Base-by-base conservation (phyloP, 2,329 filamentous ascomycete species). In the Diaporthe caulivora region DNA sequence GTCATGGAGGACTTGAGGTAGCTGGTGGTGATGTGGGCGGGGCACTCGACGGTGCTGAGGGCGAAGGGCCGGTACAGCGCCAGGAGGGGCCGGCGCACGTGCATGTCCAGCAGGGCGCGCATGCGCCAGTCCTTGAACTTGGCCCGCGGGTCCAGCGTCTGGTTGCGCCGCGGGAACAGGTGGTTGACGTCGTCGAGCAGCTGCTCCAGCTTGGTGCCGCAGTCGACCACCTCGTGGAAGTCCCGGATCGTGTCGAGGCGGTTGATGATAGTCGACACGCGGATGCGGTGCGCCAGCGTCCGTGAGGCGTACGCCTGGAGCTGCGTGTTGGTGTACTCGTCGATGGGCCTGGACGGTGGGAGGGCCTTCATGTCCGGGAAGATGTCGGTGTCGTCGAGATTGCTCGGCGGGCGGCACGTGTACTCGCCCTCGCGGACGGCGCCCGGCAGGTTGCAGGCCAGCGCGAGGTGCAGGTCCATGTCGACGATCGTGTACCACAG, bases 401-500 rank as follows among this genome's bases (percentile, higher is more conserved):
- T 90, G 51, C 86, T 83, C 7, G 88, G 88, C 2, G 88, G 85
- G 13, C 80, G 81, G 78, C 87, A 90, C 0, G 87, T 87, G 73
- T 86, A 89, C 78, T 90, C 88, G 13, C 85, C 87, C 9, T 88
- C 86, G 2, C 87, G 84, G 8, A 90, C 83, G 18, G 87, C 81
- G 54, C 84, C 86, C 0, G 88, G 88, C 69, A 90, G 80, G 75
- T 86, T 87, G 78, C 86, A 86, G 29, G 86, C 84, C 62, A 89
- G 83, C 1, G 88, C 88, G 54, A 88, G 83, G 75, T 89, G 87
- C 47, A 90, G 80, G 76, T 90, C 88, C 80, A 90, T 86, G 75
- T 90, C 88, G 49, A 89, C 80, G 53, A 90, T 86, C 4, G 87
- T 88, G 67, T 85, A 89, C 88, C 88, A 90, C 31, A 90, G 78